Evolutionary conservation across 2,329 filamentous ascomycete species (phyloP).

Genomic region (Cercospora beticola): DNA sequence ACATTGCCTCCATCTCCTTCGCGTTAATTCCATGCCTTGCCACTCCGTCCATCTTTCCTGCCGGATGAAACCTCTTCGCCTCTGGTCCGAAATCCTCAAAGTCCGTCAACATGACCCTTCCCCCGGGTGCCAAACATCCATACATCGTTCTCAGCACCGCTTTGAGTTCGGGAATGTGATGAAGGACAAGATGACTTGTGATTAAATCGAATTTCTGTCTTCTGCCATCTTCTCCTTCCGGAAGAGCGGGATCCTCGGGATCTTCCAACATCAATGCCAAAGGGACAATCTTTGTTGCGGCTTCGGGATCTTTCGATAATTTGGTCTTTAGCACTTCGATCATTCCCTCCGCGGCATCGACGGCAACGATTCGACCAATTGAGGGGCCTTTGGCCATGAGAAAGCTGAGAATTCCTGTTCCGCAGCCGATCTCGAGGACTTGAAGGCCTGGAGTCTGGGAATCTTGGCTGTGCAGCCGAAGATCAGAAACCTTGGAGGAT

Average conservation of each 20-base stretch:
- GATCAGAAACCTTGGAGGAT: conserved; percentile 4
- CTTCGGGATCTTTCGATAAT: conserved; percentile 13
- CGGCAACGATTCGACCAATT: conserved; percentile 26
- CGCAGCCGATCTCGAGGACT: conserved; percentile 32
- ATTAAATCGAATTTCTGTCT: conserved; percentile 31
- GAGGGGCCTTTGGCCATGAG: conserved; percentile 22
- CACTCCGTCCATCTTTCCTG: conserved; percentile 29
- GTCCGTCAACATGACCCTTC: conserved; percentile 30
- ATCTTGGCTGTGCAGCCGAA: background rate
- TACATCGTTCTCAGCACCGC: conserved; percentile 29
- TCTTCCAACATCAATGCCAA: conserved; percentile 29
- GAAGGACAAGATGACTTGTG: conserved; percentile 31
- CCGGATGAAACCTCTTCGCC: conserved; percentile 30
- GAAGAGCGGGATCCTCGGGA: conserved; percentile 27
- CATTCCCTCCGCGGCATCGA: conserved; percentile 33
- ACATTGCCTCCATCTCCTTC: conserved; percentile 22
- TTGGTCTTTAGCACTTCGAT: conserved; percentile 30
- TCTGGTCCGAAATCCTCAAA: conserved; percentile 32
- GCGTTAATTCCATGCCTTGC: conserved; percentile 31
- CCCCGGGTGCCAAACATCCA: conserved; percentile 26
- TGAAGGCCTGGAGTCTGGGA: conserved; percentile 6
- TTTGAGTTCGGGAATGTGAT: conserved; percentile 29
- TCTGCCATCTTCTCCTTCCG: conserved; percentile 11
- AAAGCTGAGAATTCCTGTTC: conserved; percentile 30
- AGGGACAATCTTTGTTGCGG: conserved; percentile 27